Conservation (phyloP, 2,329 filamentous ascomycete genomes). For the Cercospora citrullina region DNA sequence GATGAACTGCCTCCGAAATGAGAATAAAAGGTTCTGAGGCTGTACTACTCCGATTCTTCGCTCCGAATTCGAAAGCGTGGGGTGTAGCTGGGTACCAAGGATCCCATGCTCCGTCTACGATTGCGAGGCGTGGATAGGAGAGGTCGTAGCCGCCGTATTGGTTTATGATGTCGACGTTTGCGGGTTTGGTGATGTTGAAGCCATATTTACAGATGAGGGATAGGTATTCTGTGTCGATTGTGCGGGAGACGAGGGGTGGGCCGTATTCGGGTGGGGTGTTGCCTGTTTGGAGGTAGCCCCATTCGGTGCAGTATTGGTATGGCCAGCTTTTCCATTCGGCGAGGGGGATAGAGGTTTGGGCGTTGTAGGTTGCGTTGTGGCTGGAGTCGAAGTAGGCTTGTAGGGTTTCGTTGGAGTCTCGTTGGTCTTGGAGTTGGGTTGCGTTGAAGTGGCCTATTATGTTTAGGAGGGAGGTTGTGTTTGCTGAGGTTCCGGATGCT, state of each 20-base stretch:
- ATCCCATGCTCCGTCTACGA: conserved; percentile 75
- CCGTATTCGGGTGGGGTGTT: conserved; percentile 61
- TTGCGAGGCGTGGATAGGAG: conserved; percentile 71
- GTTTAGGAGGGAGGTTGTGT: conserved; percentile 57
- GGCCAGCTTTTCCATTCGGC: conserved; percentile 49
- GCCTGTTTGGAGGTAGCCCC: conserved; percentile 77
- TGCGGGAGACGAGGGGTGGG: conserved; percentile 70
- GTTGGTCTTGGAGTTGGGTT: conserved; percentile 46
- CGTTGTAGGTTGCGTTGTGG: conserved; percentile 46
- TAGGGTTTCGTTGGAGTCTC: conserved; percentile 41
- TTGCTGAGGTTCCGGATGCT: conserved; percentile 49
- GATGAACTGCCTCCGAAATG: conserved; percentile 73
- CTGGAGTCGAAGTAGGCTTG: conserved; percentile 53
- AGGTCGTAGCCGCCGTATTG: conserved; percentile 71
- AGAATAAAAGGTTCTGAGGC: conserved; percentile 69
- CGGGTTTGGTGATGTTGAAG: conserved; percentile 67
- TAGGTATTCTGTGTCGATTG: conserved; percentile 63
- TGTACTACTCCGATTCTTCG: conserved; percentile 60
- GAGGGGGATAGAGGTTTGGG: conserved; percentile 14
- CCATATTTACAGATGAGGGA: conserved; percentile 63
- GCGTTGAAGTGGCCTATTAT: conserved; percentile 57
- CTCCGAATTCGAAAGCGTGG: conserved; percentile 33
- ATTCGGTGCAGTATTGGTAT: conserved; percentile 57
- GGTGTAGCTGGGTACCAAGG: conserved; percentile 64
- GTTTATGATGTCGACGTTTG: conserved; percentile 69